Conservation (phyloP, 1,284 basidiomycete species). For the Kalmanozyma brasiliensis region DNA sequence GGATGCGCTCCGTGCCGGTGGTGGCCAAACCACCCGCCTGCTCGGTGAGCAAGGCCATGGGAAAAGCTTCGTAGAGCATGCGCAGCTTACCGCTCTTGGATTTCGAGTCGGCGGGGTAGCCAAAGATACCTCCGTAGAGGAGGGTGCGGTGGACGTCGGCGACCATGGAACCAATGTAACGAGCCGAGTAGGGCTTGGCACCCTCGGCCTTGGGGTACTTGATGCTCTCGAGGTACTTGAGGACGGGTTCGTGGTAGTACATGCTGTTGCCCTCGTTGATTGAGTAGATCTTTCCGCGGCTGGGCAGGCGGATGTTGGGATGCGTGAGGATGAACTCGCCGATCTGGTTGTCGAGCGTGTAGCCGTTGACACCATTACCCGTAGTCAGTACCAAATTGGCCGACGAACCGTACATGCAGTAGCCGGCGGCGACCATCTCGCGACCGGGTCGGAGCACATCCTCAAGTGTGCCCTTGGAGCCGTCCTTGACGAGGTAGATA, state of each 20-base stretch:
- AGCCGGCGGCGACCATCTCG: slow-evolving; percentile 96
- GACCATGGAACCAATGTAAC: slow-evolving; percentile 99
- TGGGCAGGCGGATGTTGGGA: slow-evolving; percentile 92
- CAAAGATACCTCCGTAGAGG: slow-evolving; percentile 97
- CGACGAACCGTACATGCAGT: slow-evolving; percentile 89
- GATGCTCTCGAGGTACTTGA: slow-evolving; percentile 90
- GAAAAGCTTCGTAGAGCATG: slow-evolving; percentile 96
- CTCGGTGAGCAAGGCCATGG: slow-evolving; percentile 97
- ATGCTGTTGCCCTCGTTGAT: slow-evolving; percentile 98
- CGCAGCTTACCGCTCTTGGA: slow-evolving; percentile 94
- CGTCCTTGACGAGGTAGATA: slow-evolving; percentile 84
- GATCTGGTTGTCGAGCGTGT: slow-evolving; percentile 85
- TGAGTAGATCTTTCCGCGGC: slow-evolving; percentile 98
- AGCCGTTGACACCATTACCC: slow-evolving; percentile 95
- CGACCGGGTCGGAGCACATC: slow-evolving; percentile 93
- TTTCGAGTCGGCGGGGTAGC: slow-evolving; percentile 98
- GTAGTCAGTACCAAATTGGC: slow-evolving; percentile 96
- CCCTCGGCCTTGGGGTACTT: slow-evolving; percentile 74
- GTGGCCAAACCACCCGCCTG: slow-evolving; percentile 97
- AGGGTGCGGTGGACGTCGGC: slow-evolving; percentile 96
- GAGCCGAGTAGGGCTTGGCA: slow-evolving; percentile 70
- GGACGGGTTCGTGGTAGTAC: slow-evolving; percentile 80
- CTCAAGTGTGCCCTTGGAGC: slow-evolving; percentile 79
- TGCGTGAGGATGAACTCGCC: slow-evolving; percentile 99
- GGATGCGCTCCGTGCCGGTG: slow-evolving; percentile 88